A percentile compares a stretch with the other conserved stretches of the same genome.
phyloP scores from a whole-genome alignment of 306 rosid genomes.

The Canavalia gladiata region DNA sequence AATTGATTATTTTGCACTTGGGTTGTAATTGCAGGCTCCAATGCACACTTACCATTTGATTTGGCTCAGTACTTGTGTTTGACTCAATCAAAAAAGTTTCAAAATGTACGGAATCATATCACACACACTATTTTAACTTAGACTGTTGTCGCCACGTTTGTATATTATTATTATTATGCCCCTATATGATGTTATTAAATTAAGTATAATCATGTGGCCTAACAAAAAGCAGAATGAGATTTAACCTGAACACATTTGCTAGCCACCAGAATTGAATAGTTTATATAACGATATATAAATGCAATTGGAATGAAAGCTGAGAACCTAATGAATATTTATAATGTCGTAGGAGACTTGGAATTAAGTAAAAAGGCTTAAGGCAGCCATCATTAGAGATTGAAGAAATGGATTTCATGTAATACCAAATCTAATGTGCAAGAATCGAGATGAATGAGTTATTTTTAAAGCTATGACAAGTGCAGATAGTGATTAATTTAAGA shows the following conservation, averaged over 20 bases:
- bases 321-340: not conserved
- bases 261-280: not conserved
- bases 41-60: not conserved
- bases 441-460: slow-evolving; percentile 15
- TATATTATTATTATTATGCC: not conserved
- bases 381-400: slow-evolving; percentile 12
- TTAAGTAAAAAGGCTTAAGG: not conserved
- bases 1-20: slow-evolving; percentile 3
- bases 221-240: not conserved
- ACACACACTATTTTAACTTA: not conserved
- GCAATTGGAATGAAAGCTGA: not conserved
- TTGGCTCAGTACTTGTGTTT: not conserved
- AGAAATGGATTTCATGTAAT: not conserved
- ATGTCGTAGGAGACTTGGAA: not conserved
- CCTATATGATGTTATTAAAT: not conserved
- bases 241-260: not conserved
- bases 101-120: slow-evolving; percentile 21
- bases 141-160: slow-evolving; percentile 6
- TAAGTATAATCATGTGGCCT: not conserved
- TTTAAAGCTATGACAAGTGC: not conserved
- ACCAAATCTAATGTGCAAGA: slow-evolving; percentile 14
- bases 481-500: not conserved
- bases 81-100: slow-evolving; percentile 35
- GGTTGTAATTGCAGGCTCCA: not conserved
- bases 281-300: not conserved